Percentiles rank a stretch among this genome's conserved stretches.
Evolutionary conservation across 306 rosid species (phyloP).

Genomic region (Geum urbanum): DNA sequence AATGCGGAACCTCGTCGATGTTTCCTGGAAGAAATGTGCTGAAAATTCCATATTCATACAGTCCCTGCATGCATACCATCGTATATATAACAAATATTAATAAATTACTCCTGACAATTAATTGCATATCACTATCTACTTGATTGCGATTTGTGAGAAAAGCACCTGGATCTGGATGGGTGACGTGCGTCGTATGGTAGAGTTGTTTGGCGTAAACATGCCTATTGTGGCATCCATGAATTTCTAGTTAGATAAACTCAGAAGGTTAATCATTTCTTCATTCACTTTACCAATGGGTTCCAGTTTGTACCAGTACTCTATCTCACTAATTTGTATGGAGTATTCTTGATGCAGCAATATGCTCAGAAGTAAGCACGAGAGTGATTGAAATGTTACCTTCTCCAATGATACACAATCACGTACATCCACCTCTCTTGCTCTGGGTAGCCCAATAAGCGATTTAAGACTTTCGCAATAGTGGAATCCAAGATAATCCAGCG

Average conservation of each 20-base stretch:
- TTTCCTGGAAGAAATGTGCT: background rate
- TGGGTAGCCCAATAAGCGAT: background rate
- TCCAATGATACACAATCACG: accelerated
- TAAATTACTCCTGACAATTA: too few species aligned
- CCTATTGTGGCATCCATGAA: too few species aligned
- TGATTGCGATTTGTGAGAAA: too few species aligned
- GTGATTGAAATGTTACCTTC: background rate
- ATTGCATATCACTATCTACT: too few species aligned
- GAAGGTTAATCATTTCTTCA: background rate
- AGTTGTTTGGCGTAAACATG: too few species aligned
- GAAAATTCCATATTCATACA: background rate
- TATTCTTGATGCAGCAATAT: too few species aligned
- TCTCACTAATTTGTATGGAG: background rate
- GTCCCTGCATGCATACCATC: too few species aligned
- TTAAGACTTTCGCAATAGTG: accelerated
- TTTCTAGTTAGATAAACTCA: too few species aligned
- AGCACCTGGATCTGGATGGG: too few species aligned
- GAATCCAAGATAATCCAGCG: background rate
- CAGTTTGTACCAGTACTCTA: background rate
- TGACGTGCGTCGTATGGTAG: too few species aligned
- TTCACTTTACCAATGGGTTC: background rate
- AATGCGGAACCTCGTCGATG: background rate
- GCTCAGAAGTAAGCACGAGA: background rate
- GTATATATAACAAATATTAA: too few species aligned
- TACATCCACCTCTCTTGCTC: accelerated